phyloP scores from a whole-genome alignment of 2,329 filamentous ascomycete genomes.

The Exophiala viscosa region DNA sequence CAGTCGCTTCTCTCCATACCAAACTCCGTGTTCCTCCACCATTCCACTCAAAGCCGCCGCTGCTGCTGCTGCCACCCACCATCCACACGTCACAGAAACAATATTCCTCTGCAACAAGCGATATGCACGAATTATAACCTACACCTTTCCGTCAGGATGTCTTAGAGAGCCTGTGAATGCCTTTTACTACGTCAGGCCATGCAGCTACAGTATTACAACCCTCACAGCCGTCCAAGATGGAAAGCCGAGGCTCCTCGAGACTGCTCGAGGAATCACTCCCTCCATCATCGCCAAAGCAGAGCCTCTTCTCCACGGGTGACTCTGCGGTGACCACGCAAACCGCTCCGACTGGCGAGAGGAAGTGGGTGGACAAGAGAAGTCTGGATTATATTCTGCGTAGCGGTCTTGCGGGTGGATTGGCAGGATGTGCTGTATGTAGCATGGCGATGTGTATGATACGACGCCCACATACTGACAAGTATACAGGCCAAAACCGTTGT shows the following conservation, averaged over 20 bases:
- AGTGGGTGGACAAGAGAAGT: constrained; percentile 64
- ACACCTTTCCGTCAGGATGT: no score
- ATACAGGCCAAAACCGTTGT: constrained; percentile 87
- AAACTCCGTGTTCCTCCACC: no score
- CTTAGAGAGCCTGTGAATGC: constrained; percentile 44
- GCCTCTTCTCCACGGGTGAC: constrained; percentile 51
- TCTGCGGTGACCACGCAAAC: constrained; percentile 47
- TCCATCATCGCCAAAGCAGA: constrained; percentile 29
- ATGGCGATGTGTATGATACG: neutral
- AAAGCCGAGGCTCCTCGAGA: constrained; percentile 36
- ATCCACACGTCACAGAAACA: no score
- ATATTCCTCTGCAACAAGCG: no score
- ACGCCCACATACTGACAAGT: constrained; percentile 16
- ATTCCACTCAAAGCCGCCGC: no score
- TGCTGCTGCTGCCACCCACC: no score
- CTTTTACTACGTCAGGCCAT: constrained; percentile 56
- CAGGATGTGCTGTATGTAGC: constrained; percentile 76
- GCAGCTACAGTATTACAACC: constrained; percentile 35
- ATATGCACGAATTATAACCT: no score
- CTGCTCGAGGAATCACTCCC: constrained; percentile 31
- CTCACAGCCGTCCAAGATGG: constrained; percentile 48
- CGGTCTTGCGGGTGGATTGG: constrained; percentile 80
- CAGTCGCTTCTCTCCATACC: no score
- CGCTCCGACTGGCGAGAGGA: constrained; percentile 30
- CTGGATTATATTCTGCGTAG: constrained; percentile 80